A percentile compares a stretch with the other conserved stretches of the same genome.
Evolutionary conservation across 495 filamentous ascomycete genomes (phyloP).

Genomic region (Chaetomium cochliodes): DNA sequence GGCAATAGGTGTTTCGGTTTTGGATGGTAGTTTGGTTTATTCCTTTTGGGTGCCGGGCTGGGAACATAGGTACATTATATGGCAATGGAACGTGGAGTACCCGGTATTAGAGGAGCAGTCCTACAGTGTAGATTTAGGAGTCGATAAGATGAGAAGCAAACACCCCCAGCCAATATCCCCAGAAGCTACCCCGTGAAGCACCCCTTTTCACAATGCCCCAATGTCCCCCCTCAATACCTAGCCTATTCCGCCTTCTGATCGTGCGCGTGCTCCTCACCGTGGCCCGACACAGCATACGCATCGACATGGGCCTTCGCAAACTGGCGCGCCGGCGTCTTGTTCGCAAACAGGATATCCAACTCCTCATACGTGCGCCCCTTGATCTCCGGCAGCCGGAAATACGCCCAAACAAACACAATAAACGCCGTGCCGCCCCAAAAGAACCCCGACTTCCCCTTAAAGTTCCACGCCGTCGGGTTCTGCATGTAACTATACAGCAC

Average conservation of each 20-base stretch:
- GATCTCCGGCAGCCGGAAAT: constrained; percentile 60
- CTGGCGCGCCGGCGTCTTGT: constrained; percentile 11
- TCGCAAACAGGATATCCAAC: constrained; percentile 49
- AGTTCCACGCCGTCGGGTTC: constrained; percentile 61
- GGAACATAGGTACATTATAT: no score
- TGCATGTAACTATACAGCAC: constrained; percentile 67
- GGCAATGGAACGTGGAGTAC: no score
- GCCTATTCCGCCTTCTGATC: not conserved
- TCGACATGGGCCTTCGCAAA: constrained; percentile 3
- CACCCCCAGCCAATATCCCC: no score
- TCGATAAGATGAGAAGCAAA: no score
- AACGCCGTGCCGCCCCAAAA: constrained; percentile 60
- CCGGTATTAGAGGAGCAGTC: no score
- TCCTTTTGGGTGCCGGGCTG: no score
- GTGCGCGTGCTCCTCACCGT: not conserved
- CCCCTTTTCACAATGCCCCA: no score
- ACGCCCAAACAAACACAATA: constrained; percentile 48
- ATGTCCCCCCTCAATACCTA: no score
- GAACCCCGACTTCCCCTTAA: constrained; percentile 66
- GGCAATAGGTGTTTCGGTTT: no score
- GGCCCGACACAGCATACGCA: not conserved
- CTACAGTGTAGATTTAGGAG: no score
- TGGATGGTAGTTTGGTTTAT: no score
- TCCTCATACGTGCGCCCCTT: constrained; percentile 61
- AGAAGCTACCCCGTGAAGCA: no score